These are phyloP conservation scores for Pneumocystis oryctolagi DNA, from an alignment of 1,139 yeast species.

Conservation along the genomic window DNA sequence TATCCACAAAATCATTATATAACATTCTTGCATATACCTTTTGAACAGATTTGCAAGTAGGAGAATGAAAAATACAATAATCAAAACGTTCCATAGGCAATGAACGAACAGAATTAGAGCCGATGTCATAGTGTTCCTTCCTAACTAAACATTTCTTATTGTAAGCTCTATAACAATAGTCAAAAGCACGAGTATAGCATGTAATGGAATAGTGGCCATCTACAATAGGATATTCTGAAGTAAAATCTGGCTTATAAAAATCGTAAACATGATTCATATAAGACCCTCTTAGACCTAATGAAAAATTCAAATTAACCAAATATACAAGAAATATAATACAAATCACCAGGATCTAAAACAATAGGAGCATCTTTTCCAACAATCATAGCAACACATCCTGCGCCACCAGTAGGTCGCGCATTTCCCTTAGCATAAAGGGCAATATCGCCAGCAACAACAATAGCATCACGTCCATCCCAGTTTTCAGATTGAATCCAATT, in stretches of 20 bases:
- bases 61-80: constrained; percentile 95
- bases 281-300: constrained; percentile 23
- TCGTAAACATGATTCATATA: constrained; percentile 33
- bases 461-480: constrained; percentile 98
- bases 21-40: constrained; percentile 87
- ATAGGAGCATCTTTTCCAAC: constrained; percentile 98
- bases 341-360: constrained; percentile 55
- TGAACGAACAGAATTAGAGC: constrained; percentile 15
- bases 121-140: constrained; percentile 14
- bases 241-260: constrained; percentile 63
- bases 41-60: constrained; percentile 88
- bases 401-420: constrained; percentile 99
- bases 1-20: constrained; percentile 69
- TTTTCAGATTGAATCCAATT: constrained; percentile 94
- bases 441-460: constrained; percentile 94
- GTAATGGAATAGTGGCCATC: constrained; percentile 93
- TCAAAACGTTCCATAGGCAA: constrained; percentile 55
- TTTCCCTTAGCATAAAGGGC: constrained; percentile 95
- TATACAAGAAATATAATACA: constrained; percentile 69
- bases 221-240: constrained; percentile 91
- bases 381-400: constrained; percentile 87
- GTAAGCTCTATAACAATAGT: constrained; percentile 69
- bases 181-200: constrained; percentile 90
- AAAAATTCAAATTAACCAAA: constrained; percentile 80
- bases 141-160: constrained; percentile 57